These are phyloP conservation scores for Astraeus odoratus DNA, from an alignment of 768 basidiomycete genomes.

Conservation along the genomic window DNA sequence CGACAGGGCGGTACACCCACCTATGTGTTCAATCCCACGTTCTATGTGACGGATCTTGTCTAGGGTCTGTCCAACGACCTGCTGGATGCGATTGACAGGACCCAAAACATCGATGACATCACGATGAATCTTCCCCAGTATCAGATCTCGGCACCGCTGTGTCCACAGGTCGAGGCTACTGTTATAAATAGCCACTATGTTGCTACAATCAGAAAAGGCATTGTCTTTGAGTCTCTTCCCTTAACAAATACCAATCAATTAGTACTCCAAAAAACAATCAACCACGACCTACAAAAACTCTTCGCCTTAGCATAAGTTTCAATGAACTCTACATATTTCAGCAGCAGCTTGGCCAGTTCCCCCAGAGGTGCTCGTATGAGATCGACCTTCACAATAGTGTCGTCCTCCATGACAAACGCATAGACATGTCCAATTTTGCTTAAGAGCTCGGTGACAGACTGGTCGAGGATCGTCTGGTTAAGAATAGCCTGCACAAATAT, in stretches of 20 bases:
- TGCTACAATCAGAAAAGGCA: not conserved
- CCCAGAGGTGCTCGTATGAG: slow-evolving; percentile 9
- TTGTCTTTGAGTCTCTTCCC: not conserved
- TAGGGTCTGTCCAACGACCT: too few species aligned
- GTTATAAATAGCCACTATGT: not conserved
- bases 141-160: not conserved
- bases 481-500: not conserved
- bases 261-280: not conserved
- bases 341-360: not conserved
- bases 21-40: not conserved
- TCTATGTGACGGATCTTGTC: not conserved
- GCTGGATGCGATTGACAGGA: too few species aligned
- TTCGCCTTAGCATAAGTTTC: slow-evolving; percentile 17
- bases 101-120: not conserved
- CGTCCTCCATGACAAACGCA: not conserved
- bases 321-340: slow-evolving; percentile 22
- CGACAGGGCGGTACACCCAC: too few species aligned
- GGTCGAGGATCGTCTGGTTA: not conserved
- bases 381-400: slow-evolving; percentile 1
- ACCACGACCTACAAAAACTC: slow-evolving; percentile 13
- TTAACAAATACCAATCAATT: not conserved
- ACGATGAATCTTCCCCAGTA: not conserved
- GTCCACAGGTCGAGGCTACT: not conserved
- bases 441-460: not conserved
- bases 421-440: not conserved